Base-by-base conservation (phyloP, 1,139 yeast genomes). In the Kluyveromyces sp. region DNA sequence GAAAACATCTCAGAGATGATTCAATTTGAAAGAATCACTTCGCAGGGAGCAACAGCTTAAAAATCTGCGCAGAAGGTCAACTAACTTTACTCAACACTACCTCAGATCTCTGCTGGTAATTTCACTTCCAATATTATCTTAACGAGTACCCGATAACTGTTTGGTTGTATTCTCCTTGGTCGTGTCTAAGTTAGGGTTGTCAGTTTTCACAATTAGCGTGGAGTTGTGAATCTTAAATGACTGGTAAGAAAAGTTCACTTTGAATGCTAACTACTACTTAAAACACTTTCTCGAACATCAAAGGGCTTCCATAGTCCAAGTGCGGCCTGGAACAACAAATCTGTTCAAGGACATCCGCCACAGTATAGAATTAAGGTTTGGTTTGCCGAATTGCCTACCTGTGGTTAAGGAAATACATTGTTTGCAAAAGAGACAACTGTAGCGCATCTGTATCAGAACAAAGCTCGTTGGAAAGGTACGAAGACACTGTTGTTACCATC, bases 1-100 rank as follows among this genome's bases (percentile, higher is more conserved):
- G 32, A 34, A 20, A 38, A 30, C 41, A 38, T 38, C 20, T 32
- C 18, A 11, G 4, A 17, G 13, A n/a, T n/a, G n/a, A n/a, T n/a
- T n/a, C n/a, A n/a, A n/a, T n/a, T n/a, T n/a, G n/a, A n/a, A n/a
- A n/a, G n/a, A 22, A 22, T 22, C 26, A 22, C 26, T 22, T 22
- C 26, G 9, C 26, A 22, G n/a, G n/a, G n/a, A n/a, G n/a, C n/a
- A n/a, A n/a, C n/a, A n/a, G n/a, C n/a, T n/a, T n/a, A n/a, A n/a
- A n/a, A n/a, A n/a, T n/a, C n/a, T n/a, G n/a, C n/a, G n/a, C n/a
- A n/a, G n/a, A n/a, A n/a, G n/a, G n/a, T n/a, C n/a, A n/a, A n/a
- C n/a, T n/a, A n/a, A n/a, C n/a, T n/a, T n/a, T n/a, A n/a, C n/a
- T n/a, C n/a, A n/a, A n/a, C n/a, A n/a, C n/a, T n/a, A n/a, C n/a